These are phyloP conservation scores for Tylopilus sp. DNA, from an alignment of 768 basidiomycete genomes.

Conservation along the genomic window DNA sequence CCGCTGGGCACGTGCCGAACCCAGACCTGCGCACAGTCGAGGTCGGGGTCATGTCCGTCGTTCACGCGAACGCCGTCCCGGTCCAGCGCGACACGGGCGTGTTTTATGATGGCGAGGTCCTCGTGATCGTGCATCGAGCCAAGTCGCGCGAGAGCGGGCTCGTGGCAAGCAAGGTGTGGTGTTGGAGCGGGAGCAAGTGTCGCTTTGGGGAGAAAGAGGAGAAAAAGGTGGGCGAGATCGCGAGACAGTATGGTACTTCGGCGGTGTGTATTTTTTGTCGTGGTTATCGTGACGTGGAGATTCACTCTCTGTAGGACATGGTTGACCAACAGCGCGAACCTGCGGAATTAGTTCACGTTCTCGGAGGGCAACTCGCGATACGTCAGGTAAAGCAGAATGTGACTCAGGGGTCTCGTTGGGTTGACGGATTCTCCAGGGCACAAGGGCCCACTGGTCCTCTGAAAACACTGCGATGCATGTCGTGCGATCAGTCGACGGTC, in stretches of 20 bases:
- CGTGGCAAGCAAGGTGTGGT: constrained; percentile 69
- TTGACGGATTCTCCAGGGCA: constrained; percentile 44
- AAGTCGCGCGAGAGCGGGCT: constrained; percentile 66
- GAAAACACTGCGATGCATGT: constrained; percentile 85
- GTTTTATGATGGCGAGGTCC: constrained; percentile 72
- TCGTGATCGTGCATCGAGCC: constrained; percentile 64
- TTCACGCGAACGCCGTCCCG: constrained; percentile 45
- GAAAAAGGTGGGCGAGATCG: constrained; percentile 65
- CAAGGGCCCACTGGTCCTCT: constrained; percentile 67
- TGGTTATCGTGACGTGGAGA: too few relatives aligned
- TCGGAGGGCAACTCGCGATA: constrained; percentile 70
- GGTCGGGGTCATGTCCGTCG: constrained; percentile 66
- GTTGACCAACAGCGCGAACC: constrained; percentile 66
- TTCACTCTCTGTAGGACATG: constrained; percentile 21
- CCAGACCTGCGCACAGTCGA: constrained; percentile 55
- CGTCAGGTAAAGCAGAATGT: constrained; percentile 55
- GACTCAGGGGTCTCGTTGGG: background rate
- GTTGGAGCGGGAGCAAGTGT: constrained; percentile 64
- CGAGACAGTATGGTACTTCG: constrained; percentile 66
- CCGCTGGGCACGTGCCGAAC: constrained; percentile 19
- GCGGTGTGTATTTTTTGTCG: constrained; percentile 41
- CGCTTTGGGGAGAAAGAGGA: constrained; percentile 57
- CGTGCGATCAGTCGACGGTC: constrained; percentile 48
- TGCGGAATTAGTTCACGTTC: constrained; percentile 51
- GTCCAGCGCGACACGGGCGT: constrained; percentile 46